These are phyloP conservation scores for Canavalia ensiformis DNA, from an alignment of 306 rosid species.

Conservation along the genomic window DNA sequence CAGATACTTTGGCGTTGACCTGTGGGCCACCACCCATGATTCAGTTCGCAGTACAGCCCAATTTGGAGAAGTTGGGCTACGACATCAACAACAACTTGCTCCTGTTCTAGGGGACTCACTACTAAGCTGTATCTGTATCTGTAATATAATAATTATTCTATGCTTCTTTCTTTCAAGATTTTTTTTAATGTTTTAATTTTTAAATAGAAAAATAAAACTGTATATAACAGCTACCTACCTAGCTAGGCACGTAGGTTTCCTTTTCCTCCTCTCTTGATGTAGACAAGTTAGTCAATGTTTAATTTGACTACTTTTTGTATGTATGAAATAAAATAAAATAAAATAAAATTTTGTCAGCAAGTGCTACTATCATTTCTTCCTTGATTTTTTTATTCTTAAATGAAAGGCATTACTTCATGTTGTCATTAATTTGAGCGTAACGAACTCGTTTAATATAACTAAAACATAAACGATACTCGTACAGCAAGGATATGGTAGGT, in stretches of 20 bases:
- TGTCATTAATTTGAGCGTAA: background rate
- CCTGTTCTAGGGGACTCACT: constrained; percentile 55
- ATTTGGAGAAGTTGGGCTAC: constrained; percentile 80
- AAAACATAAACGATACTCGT: too few species aligned
- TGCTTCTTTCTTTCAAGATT: background rate
- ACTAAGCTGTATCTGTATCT: background rate
- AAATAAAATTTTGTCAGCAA: background rate
- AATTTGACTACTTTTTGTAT: constrained; percentile 21
- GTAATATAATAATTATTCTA: background rate
- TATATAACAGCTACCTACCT: constrained; percentile 1
- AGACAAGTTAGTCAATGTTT: background rate
- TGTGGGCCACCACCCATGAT: constrained; percentile 96
- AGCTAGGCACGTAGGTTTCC: background rate
- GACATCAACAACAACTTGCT: constrained; percentile 66
- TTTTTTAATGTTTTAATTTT: background rate
- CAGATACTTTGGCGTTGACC: constrained; percentile 67
- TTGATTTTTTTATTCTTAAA: background rate
- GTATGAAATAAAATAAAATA: background rate
- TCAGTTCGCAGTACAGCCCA: constrained; percentile 71
- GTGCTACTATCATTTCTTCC: background rate
- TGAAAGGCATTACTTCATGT: background rate
- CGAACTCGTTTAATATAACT: background rate
- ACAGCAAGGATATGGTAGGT: background rate
- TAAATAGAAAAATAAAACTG: background rate
- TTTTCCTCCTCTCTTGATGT: background rate